Evolutionary conservation across 176 grass and related monocot species (phyloP).

Genomic region (Luzula sylvatica): DNA sequence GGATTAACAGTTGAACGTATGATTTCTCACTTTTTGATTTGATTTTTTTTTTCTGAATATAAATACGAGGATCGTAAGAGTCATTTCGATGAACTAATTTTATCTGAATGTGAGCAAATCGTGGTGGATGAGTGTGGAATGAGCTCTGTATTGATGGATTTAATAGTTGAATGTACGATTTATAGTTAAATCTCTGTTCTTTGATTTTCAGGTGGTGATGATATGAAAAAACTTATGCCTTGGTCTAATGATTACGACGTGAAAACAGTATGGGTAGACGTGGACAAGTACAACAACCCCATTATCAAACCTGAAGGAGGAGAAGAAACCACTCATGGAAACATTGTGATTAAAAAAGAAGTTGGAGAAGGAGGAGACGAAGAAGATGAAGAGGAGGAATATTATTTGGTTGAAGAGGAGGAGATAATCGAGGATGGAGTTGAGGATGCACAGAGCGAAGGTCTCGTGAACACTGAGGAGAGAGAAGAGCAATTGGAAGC

Average conservation of each 20-base stretch:
- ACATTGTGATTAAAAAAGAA: slow-evolving; percentile 54
- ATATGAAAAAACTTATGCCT: slow-evolving; percentile 32
- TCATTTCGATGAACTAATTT: not conserved
- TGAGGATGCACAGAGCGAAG: slow-evolving; percentile 53
- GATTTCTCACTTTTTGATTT: slow-evolving; percentile 3
- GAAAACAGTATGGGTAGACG: slow-evolving; percentile 18
- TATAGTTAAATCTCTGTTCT: too few relatives aligned
- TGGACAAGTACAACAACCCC: not conserved
- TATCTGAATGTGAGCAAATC: not conserved
- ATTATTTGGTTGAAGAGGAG: slow-evolving; percentile 61
- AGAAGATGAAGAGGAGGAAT: slow-evolving; percentile 51
- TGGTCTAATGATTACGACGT: slow-evolving; percentile 15
- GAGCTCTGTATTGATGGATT: not conserved
- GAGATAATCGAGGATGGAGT: slow-evolving; percentile 56
- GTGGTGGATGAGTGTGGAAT: not conserved
- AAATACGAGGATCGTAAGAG: not conserved
- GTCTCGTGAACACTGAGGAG: slow-evolving; percentile 17
- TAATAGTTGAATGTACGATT: not conserved
- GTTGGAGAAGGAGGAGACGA: slow-evolving; percentile 50
- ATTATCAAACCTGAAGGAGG: slow-evolving; percentile 28
- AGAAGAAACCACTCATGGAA: slow-evolving; percentile 55
- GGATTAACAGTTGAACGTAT: slow-evolving; percentile 41
- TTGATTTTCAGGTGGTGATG: slow-evolving; percentile 36
- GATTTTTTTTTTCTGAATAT: not conserved
- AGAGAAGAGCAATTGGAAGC: slow-evolving; percentile 18